Percentiles rank a stretch among this genome's conserved stretches.
These are phyloP conservation scores for Boletus tylopilopsis DNA, from an alignment of 768 basidiomycete genomes.

Conservation along the genomic window DNA sequence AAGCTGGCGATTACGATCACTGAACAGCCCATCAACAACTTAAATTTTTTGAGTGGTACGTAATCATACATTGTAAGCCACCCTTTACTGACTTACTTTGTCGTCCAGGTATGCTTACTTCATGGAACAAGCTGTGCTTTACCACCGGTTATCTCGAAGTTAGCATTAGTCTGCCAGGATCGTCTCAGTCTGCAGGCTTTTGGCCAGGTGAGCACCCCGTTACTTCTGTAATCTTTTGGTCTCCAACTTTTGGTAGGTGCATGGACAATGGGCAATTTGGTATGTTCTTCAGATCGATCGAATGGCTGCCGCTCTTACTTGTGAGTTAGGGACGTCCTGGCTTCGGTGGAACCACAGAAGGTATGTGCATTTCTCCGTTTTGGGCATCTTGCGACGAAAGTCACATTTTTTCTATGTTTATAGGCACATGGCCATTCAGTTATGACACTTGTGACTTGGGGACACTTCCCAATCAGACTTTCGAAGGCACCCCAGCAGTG, in stretches of 20 bases:
- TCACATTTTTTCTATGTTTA: conserved; percentile 6
- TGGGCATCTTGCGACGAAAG: neutral
- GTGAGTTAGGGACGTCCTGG: conserved; percentile 71
- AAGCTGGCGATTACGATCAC: conserved; percentile 79
- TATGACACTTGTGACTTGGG: conserved; percentile 85
- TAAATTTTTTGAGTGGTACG: conserved; percentile 82
- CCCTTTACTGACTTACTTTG: conserved; percentile 3
- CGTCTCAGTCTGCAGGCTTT: conserved; percentile 56
- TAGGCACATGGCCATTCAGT: conserved; percentile 71
- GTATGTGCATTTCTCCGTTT: conserved; percentile 25
- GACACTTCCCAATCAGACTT: conserved; percentile 79
- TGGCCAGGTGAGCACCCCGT: conserved; percentile 72
- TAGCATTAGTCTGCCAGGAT: conserved; percentile 71
- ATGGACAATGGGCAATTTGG: conserved; percentile 76
- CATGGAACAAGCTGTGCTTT: conserved; percentile 96
- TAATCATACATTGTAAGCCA: conserved; percentile 1
- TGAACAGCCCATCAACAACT: conserved; percentile 64
- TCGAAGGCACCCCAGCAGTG: conserved; percentile 54
- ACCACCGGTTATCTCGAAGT: conserved; percentile 90
- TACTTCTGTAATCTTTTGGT: neutral
- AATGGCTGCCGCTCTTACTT: conserved; percentile 11
- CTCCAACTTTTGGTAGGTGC: conserved; percentile 36
- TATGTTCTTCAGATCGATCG: conserved; percentile 12
- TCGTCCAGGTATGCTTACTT: conserved; percentile 60
- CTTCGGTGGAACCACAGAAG: conserved; percentile 87